Conservation (phyloP, 352 stramenopile genomes). For the Peronospora farinosa region DNA sequence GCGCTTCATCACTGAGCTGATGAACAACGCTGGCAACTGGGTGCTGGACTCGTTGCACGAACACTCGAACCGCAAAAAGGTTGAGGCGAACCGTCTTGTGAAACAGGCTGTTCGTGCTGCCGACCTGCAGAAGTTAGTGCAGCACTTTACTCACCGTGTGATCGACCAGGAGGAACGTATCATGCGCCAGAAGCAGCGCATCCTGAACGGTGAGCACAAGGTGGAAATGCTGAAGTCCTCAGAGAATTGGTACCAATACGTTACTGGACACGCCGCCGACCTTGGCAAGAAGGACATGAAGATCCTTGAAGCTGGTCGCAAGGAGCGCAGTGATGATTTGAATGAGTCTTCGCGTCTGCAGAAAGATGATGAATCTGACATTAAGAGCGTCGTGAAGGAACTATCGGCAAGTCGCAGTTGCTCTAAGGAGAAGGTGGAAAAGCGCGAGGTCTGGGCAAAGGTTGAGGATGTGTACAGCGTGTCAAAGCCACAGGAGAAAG, state of each 20-base stretch:
- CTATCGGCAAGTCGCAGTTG: constrained; percentile 51
- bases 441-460: constrained; percentile 80
- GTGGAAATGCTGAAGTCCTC: constrained; percentile 87
- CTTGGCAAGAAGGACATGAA: constrained; percentile 83
- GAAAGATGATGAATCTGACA: constrained; percentile 79
- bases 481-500: constrained; percentile 80
- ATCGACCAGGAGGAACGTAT: constrained; percentile 87
- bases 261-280: constrained; percentile 66
- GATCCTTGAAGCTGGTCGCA: constrained; percentile 58
- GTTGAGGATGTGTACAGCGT: constrained; percentile 82
- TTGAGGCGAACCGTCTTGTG: constrained; percentile 76
- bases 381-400: constrained; percentile 65
- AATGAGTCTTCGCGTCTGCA: constrained; percentile 76
- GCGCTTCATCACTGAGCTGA: constrained; percentile 71
- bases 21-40: constrained; percentile 86
- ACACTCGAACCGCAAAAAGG: constrained; percentile 85
- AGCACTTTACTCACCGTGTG: constrained; percentile 86
- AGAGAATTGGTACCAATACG: constrained; percentile 87
- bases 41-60: constrained; percentile 76
- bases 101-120: constrained; percentile 77
- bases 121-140: constrained; percentile 81
- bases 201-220: constrained; percentile 86
- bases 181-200: constrained; percentile 87
- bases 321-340: constrained; percentile 63
- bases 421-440: constrained; percentile 73